Percentiles rank a stretch among this genome's conserved stretches.
These are phyloP conservation scores for Boletus insuetus DNA, from an alignment of 768 basidiomycete genomes.

Conservation along the genomic window DNA sequence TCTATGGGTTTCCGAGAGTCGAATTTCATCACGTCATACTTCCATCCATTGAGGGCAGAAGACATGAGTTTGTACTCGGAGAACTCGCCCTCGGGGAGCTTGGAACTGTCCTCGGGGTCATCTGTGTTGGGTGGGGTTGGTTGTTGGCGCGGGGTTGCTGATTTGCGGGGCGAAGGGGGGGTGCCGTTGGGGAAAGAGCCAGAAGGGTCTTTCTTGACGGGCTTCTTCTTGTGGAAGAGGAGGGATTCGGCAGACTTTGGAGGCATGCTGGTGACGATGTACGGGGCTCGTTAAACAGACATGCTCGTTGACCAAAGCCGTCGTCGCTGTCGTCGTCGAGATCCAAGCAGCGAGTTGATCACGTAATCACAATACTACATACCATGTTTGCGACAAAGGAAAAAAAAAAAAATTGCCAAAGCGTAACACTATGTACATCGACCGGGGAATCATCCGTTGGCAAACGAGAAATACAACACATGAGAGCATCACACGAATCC, in stretches of 20 bases:
- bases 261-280: conserved; percentile 18
- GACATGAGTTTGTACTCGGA: conserved; percentile 79
- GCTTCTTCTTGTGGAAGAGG: conserved; percentile 68
- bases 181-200: conserved; percentile 8
- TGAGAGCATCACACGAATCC: conserved; percentile 13
- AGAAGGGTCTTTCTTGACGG: conserved; percentile 29
- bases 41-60: conserved; percentile 80
- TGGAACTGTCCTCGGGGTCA: conserved; percentile 49
- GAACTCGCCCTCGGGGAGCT: conserved; percentile 65
- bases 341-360: conserved; percentile 13
- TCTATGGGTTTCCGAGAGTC: conserved; percentile 73
- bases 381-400: not conserved
- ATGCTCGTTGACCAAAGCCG: not conserved
- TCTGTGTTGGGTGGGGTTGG: conserved; percentile 39
- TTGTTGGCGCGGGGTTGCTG: conserved; percentile 38
- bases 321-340: not conserved
- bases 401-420: conserved; percentile 1
- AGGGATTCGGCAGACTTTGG: conserved; percentile 41
- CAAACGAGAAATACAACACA: conserved; percentile 22
- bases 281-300: too few relatives aligned
- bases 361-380: conserved; percentile 22
- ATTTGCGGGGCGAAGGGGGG: conserved; percentile 34
- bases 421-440: conserved; percentile 29
- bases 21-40: conserved; percentile 92
- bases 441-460: conserved; percentile 25